Evolutionary conservation across 768 basidiomycete genomes (phyloP).

Genomic region (Auriculariales sp.): DNA sequence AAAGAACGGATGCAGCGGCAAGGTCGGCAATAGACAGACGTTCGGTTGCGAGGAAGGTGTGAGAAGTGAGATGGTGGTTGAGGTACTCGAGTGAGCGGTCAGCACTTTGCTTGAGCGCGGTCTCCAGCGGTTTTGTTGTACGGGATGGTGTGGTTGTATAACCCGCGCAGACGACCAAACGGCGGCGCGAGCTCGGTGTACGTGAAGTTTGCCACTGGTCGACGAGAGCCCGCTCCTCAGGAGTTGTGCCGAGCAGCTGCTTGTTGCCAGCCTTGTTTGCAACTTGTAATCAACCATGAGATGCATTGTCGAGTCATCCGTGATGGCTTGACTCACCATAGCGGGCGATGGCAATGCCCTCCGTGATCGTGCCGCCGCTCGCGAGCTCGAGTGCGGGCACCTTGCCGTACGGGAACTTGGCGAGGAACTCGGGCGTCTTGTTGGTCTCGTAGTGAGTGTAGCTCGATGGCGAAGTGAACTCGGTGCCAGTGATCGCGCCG

Average conservation of each 20-base stretch:
- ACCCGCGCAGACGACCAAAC: constrained; percentile 28
- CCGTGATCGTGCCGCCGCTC: constrained; percentile 69
- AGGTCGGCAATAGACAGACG: constrained; percentile 92
- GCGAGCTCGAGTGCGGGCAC: constrained; percentile 68
- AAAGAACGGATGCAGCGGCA: constrained; percentile 43
- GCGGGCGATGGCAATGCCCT: constrained; percentile 67
- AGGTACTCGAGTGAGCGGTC: constrained; percentile 45
- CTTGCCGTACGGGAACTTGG: constrained; percentile 72
- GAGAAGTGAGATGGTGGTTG: constrained; percentile 55
- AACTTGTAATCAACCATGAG: constrained; percentile 31
- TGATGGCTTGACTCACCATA: constrained; percentile 52
- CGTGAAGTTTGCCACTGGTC: constrained; percentile 75
- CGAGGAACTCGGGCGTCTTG: constrained; percentile 51
- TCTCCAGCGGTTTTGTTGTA: constrained; percentile 75
- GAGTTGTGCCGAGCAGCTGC: constrained; percentile 52
- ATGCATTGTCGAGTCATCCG: neutral
- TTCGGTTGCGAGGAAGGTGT: constrained; percentile 86
- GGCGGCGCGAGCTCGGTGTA: constrained; percentile 45
- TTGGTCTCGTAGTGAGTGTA: constrained; percentile 55
- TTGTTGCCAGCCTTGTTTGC: constrained; percentile 63
- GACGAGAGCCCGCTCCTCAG: constrained; percentile 57
- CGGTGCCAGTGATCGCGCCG: constrained; percentile 45
- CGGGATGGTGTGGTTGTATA: constrained; percentile 26
- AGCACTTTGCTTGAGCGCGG: neutral
- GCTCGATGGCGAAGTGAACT: constrained; percentile 33